Evolutionary conservation across 164 flowering plant species (phyloP).

Genomic region (Magnolia sinica): DNA sequence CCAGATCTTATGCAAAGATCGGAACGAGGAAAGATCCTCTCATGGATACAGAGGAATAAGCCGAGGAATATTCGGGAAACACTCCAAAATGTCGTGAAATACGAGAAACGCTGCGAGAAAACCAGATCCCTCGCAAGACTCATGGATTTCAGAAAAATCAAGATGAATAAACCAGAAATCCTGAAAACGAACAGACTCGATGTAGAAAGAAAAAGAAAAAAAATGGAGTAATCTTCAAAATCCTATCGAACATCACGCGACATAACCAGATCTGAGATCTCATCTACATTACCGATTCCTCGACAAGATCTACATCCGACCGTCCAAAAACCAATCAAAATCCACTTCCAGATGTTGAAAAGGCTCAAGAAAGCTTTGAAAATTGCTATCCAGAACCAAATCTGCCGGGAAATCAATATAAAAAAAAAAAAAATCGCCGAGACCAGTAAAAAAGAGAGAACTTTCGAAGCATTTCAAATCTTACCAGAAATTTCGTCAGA

Average conservation of each 20-base stretch:
- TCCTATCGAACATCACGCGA: too few species aligned
- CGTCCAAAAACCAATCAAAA: not conserved
- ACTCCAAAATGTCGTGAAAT: too few species aligned
- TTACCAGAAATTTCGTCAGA: not conserved
- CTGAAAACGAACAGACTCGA: not conserved
- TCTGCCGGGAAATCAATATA: not conserved
- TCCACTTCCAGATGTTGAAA: not conserved
- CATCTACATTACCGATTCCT: slow-evolving; percentile 7
- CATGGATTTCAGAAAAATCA: not conserved
- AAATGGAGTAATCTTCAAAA: not conserved
- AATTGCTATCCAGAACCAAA: not conserved
- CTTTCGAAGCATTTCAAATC: not conserved
- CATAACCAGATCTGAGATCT: not conserved
- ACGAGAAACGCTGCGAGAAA: too few species aligned
- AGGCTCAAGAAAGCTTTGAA: not conserved
- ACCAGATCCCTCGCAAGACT: not conserved
- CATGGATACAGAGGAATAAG: too few species aligned
- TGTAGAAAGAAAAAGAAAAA: not conserved
- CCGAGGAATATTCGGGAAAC: too few species aligned
- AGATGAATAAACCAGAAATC: not conserved
- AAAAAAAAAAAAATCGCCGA: not conserved
- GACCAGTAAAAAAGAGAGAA: not conserved
- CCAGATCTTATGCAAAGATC: not conserved
- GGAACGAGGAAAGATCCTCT: too few species aligned
- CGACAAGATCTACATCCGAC: not conserved